Base-by-base conservation (phyloP, 1,284 basidiomycete genomes). In the Austroboletus olivaceoglutinosus region DNA sequence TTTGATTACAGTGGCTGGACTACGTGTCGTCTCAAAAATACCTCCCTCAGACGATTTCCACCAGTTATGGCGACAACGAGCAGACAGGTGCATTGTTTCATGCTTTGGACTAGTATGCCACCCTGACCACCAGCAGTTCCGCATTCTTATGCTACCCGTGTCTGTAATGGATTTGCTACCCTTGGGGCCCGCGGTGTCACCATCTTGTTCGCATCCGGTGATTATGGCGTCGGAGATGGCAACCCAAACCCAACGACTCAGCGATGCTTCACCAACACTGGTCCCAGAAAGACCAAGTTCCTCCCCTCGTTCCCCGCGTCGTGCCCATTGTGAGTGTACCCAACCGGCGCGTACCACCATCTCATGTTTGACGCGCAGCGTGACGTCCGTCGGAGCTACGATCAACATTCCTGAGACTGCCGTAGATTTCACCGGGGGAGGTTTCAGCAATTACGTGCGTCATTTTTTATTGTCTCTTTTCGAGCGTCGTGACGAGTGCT, bases 181-280 rank as follows among this genome's bases (percentile, higher is more conserved):
- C 56, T 64, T 74, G 84, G 85, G 39, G 78, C 75, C 18, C 77
- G 84, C 5, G 88, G 88, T 33, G 73, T 82, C 16, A 80, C 82
- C 4, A 54, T 88, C 19, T 58, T 83, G 48, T 86, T 86, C 64
- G 74, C 78, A 18, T 82, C 81, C 18, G 87, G 87, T 13, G 86
- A 90, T 56, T 68, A 67, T 18, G 87, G 87, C 44, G 87, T 88
- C 7, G 88, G 86, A 13, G 82, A 83, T 57, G 76, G 77, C 7
- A 63, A 79, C 51, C 31, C 73, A 0, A 54, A 82, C 57, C 77
- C 81, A 30, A 69, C 69, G 1, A 76, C 73, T 15, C 76, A 80
- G 45, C 29, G 62, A 37, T 91, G 88, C 65, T 65, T 76, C 51
- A 74, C 77, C 15, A 89, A 89, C 60, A 77, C 82, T 49, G 83